These are phyloP conservation scores for Nitzschia sp. DNA, from an alignment of 108 stramenopile genomes.

Conservation along the genomic window DNA sequence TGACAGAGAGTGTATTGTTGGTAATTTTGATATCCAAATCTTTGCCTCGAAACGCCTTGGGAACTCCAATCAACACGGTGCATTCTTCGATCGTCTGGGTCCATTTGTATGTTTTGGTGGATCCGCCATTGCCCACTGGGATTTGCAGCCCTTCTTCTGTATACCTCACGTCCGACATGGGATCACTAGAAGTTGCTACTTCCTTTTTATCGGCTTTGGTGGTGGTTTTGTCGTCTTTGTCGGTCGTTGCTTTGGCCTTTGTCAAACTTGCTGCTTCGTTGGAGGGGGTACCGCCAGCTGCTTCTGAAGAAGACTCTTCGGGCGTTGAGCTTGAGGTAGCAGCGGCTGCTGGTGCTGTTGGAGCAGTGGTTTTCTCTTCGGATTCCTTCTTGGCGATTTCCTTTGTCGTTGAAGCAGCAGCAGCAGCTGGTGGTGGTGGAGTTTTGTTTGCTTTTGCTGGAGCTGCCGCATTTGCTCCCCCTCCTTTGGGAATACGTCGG, in stretches of 20 bases:
- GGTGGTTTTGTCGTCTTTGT: not conserved
- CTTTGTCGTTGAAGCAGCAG: not conserved
- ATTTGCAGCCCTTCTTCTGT: constrained; percentile 82
- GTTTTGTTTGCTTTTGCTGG: constrained; percentile 16
- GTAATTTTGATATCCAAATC: constrained; percentile 71
- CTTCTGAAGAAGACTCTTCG: not conserved
- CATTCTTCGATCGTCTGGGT: constrained; percentile 87
- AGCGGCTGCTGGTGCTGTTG: not conserved
- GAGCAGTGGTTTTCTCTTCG: constrained; percentile 4
- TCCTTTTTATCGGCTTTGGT: constrained; percentile 11
- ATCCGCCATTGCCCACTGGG: constrained; percentile 87
- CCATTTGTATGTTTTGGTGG: constrained; percentile 81
- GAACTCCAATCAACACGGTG: constrained; percentile 69
- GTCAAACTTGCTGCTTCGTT: not conserved
- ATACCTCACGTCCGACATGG: constrained; percentile 49
- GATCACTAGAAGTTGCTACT: not conserved
- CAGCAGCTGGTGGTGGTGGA: not conserved
- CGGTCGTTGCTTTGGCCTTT: not conserved
- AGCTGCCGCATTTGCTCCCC: constrained; percentile 9
- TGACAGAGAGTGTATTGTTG: constrained; percentile 51
- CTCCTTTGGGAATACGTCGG: constrained; percentile 54
- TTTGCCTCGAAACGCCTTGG: constrained; percentile 58
- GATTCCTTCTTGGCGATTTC: constrained; percentile 6
- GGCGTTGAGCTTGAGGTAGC: not conserved
- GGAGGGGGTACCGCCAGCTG: not conserved